Base-by-base conservation (phyloP, 176 grass and related monocot genomes). In the Zea luxurians region DNA sequence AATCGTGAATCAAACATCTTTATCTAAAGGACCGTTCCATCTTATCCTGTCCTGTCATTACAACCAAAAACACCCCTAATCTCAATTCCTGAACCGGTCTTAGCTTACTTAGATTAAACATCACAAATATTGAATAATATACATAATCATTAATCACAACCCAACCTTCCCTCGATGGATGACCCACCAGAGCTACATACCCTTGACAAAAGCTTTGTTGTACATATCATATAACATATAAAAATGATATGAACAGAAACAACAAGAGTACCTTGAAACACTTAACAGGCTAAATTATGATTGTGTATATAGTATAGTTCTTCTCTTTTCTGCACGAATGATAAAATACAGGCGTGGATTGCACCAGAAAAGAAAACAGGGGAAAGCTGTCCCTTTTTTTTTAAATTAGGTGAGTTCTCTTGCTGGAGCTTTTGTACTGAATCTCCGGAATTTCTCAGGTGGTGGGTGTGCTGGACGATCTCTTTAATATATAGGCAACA, bases 81-180 rank as follows among this genome's bases (percentile, higher is more conserved):
- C 85, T 73, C 68, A 69, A 59, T 59, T 67, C 59, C 35, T 54
- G 11, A 66, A 37, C 5, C 45, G 35, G 37, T 37, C 70, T 34
- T 37, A 47, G 71, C 21, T 85, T 89, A 73, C 87, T 85, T 89
- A 54, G 47, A 66, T 53, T 78, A 89, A 85, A 89, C 77, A 82
- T 21, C 79, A 82, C 73, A 73, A 78, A 73, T 78, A 85, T 89
- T 77, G 50, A 72, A 34, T 4, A 76, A 76, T 80, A 64, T 54
- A 65, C 37, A 48, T 35, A 70, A 45, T 48, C 71, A 71, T 35
- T 71, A 64, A 84, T 77, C 68, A 20, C 10, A 49, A n/a, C 37
- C 40, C 41, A 59, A 72, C 52, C 60, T 78, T 75, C 69, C 18
- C 52, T 27, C 27, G 27, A 37, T 37, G 57, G n/a, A 48, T 80